Base-by-base conservation (phyloP, 805 yeast species). In the Metschnikowia lochheadii region DNA sequence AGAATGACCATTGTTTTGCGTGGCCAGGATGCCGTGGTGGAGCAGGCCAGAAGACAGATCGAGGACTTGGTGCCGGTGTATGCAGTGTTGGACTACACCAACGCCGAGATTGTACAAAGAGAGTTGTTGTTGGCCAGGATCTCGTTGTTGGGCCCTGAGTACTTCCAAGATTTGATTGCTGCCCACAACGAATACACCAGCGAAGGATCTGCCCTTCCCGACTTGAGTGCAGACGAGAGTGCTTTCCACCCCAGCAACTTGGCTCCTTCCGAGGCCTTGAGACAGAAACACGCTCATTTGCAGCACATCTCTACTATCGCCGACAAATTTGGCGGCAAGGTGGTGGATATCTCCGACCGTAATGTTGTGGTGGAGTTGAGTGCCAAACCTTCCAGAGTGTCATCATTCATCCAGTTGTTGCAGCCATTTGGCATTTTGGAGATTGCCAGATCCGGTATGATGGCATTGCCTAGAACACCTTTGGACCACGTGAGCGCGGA, bases 1-100 rank as follows among this genome's bases (percentile, higher is more conserved):
- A 81, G 99, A 68, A 94, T 94, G 99, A 94, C 99, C 6, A 89
- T 94, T 61, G 96, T 89, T 10, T 76, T 94, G 62, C 85, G 84
- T 50, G 99, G 98, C 54, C 96, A 89, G 69, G 96, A 92, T 63
- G 97, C 94, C 23, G 90, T 94, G 47, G 86, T 94, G 58, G 99
- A 94, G 69, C 99, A 94, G 76, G 98, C 97, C 2, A 83, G 99
- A 70, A 85, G 97, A 70, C 99, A 94, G 71, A 87, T 94, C 54
- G 99, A 94, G 74, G 97, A 94, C 64, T 80, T 94, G 66, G 99
- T 94, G 34, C 98, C 99, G 5, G 98, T 94, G 31, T 94, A 95
- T 74, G 99, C 98, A 4, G 99, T 94, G 36, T 78, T 94, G 66
- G 97, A 94, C 72, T 94, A 94, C 75, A 80, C 96, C 47, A 81